phyloP scores from a whole-genome alignment of 371 early-diverging fungal species.

The Mortierella sp. region DNA sequence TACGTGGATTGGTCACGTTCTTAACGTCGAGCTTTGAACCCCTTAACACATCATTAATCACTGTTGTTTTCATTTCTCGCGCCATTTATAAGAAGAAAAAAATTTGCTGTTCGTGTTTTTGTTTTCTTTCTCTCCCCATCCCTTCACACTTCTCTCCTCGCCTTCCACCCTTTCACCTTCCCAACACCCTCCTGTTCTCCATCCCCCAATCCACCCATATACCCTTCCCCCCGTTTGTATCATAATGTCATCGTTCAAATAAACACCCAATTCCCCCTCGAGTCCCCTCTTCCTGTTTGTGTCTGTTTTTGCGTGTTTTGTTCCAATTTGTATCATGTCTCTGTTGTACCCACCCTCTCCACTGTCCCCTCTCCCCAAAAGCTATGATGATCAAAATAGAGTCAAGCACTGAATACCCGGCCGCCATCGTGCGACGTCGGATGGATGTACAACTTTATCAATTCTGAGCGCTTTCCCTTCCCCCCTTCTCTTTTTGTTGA shows the following conservation, averaged over 20 bases:
- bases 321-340: neutral
- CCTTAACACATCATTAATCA: neutral
- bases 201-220: neutral
- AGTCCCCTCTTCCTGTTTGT: neutral
- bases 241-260: neutral
- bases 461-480: constrained; percentile 51
- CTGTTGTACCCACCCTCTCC: neutral
- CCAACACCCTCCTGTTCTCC: neutral
- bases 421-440: constrained; percentile 60
- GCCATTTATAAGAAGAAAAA: neutral
- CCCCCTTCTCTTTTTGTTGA: neutral
- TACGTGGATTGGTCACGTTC: constrained; percentile 15
- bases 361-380: neutral
- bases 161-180: neutral
- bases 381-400: constrained; percentile 57
- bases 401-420: constrained; percentile 60
- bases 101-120: constrained; percentile 12
- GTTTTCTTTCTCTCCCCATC: constrained; percentile 1
- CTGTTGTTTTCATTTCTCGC: constrained; percentile 21
- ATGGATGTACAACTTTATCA: constrained; percentile 57
- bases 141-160: neutral
- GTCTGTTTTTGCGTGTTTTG: constrained; percentile 10
- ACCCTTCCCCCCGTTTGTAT: neutral
- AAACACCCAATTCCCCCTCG: neutral
- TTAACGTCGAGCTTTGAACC: neutral